phyloP scores from a whole-genome alignment of 768 basidiomycete genomes.

The Leccinellum albellum region DNA sequence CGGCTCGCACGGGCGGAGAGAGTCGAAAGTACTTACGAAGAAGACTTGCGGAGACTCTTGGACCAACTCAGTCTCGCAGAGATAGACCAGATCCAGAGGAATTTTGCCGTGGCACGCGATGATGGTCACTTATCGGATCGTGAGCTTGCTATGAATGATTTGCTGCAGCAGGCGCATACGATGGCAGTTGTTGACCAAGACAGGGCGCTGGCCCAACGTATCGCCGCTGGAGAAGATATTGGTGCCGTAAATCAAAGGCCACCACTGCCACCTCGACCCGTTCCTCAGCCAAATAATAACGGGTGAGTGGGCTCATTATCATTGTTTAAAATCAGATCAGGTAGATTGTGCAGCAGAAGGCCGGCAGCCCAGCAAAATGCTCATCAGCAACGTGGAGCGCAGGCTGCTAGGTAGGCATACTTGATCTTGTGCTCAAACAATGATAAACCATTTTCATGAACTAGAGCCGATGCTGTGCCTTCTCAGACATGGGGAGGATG shows the following conservation, averaged over 20 bases:
- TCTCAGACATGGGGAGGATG: constrained; percentile 19
- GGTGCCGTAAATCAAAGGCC: not conserved
- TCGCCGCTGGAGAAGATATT: constrained; percentile 13
- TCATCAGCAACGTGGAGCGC: not conserved
- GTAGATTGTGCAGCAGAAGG: constrained; percentile 1
- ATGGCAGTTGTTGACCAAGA: constrained; percentile 20
- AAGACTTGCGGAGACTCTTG: constrained; percentile 22
- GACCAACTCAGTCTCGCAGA: constrained; percentile 16
- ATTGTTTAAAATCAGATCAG: not conserved
- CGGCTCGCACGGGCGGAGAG: constrained; percentile 2
- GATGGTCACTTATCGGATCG: constrained; percentile 18
- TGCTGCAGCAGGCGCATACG: constrained; percentile 22
- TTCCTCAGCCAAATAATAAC: not conserved
- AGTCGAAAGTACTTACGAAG: constrained; percentile 24
- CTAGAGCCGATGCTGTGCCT: not conserved
- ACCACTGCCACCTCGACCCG: not conserved
- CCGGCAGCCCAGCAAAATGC: not conserved
- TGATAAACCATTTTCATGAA: not conserved
- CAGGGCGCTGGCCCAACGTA: constrained; percentile 15
- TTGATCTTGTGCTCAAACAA: not conserved
- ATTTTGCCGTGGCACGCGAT: constrained; percentile 1
- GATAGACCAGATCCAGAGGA: constrained; percentile 16
- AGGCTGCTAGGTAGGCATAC: constrained; percentile 9
- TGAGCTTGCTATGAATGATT: constrained; percentile 23
- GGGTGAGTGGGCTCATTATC: not conserved